Base-by-base conservation (phyloP, 2,329 filamentous ascomycete species). In the Fusarium austroafricanum region DNA sequence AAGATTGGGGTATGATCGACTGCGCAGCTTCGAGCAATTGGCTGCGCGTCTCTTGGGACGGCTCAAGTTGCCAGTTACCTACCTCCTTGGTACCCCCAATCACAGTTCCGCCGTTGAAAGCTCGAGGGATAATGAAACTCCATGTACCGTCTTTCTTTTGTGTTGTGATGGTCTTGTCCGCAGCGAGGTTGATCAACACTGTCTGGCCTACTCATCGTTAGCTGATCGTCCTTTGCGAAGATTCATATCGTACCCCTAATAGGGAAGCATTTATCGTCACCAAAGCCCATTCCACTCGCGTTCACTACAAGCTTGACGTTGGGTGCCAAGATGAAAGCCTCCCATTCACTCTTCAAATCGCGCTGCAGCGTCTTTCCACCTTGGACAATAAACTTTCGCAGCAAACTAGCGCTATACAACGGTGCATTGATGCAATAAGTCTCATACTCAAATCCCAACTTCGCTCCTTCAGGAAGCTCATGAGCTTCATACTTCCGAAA, bases 51-150 rank as follows among this genome's bases (percentile, higher is more conserved):
- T 84, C 82, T 2, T 67, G 59, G 0, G 81, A 85, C 2, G 87
- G 83, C 18, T 81, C 77, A 0, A 81, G 74, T 45, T 85, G 80
- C 85, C 85, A 89, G 73, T 89, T 80, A 55, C 84, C 78, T 2
- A 83, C 81, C 71, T 90, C 85, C 74, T 90, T 90, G 11, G 88
- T 91, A 0, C 89, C 89, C 7, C 89, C 89, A 20, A 91, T 84
- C 38, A 91, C 81, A 0, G 89, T 91, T 4, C 89, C 89, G 5
- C 89, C 89, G 33, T 86, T 81, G 26, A 88, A 84, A 10, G 83
- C 84, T 4, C 89, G 83, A 1, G 89, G 88, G 8, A 91, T 86
- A 44, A 84, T 83, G 65, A 91, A 90, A 1, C 84, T 83, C 87
- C 88, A 90, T 10, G 80, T 83, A 0, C 89, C 89, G 72, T 91